Conservation (phyloP, 2,329 filamentous ascomycete genomes). For the Tolypocladium paradoxum region DNA sequence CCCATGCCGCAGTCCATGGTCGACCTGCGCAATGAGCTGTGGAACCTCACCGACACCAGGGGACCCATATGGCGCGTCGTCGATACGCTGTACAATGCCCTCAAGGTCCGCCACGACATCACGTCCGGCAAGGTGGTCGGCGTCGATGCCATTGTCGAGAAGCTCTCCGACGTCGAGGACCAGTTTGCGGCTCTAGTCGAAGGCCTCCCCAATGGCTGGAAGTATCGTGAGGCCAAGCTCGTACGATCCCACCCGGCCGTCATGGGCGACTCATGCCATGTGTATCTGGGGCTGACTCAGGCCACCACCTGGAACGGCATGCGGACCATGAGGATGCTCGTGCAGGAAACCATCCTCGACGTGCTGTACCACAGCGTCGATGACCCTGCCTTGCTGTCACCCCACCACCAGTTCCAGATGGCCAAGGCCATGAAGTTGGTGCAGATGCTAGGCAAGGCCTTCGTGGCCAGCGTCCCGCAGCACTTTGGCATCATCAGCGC, state of each 20-base stretch:
- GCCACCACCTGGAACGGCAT: constrained; percentile 38
- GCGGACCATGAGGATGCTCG: constrained; percentile 32
- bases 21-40: constrained; percentile 33
- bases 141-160: constrained; percentile 22
- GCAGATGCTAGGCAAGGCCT: constrained; percentile 27
- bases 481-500: constrained; percentile 37
- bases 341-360: constrained; percentile 36
- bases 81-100: constrained; percentile 31
- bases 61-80: constrained; percentile 32
- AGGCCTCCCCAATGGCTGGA: constrained; percentile 28
- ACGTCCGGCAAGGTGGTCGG: constrained; percentile 24
- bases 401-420: constrained; percentile 22
- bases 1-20: constrained; percentile 37
- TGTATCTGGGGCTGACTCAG: constrained; percentile 33
- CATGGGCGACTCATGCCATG: constrained; percentile 30
- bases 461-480: constrained; percentile 37
- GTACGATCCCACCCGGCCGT: constrained; percentile 28
- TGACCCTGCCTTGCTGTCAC: constrained; percentile 13
- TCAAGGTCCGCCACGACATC: constrained; percentile 37
- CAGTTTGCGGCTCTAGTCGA: constrained; percentile 29
- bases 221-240: constrained; percentile 29
- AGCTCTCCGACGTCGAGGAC: constrained; percentile 28
- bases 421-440: constrained; percentile 27
- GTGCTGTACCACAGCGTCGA: constrained; percentile 26
- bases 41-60: constrained; percentile 20